Evolutionary conservation across 768 basidiomycete genomes (phyloP), one percentile per base, ranked within the genome.

Genomic region (Hysterangium stoloniferum): DNA sequence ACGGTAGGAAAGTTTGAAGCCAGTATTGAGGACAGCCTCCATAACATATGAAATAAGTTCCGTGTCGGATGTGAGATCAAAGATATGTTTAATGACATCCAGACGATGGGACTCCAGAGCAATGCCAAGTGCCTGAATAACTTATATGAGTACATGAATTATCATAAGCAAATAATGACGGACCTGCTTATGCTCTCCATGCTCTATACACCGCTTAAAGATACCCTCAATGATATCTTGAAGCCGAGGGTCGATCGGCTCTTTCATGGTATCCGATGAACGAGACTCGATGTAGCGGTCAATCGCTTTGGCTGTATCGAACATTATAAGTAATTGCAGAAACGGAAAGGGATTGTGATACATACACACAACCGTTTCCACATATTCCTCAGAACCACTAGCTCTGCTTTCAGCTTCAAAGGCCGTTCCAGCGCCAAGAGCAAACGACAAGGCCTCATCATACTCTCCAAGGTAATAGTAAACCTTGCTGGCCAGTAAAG

Each of bases 401-500:
- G 68, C 72, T 59, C 76, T 76, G 56, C 76, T 70, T 62, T 91
- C 86, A 1, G 72, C 74, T 63, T 89, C 84, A 62, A 98, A 97
- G 63, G 87, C 84, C 64, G 69, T 73, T 51, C 88, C 92, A 15
- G 95, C 90, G 52, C 86, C 86, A 41, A 99, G 80, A 19, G 96
- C 96, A 62, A 97, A 97, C 11, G 89, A 85, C 52, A 99, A 77
- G 25, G 94, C 90, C 64, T 99, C 96, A 61, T 94, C 91, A 59
- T 95, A 88, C 65, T 91, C 89, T 56, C 88, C 92, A 43, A 99
- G 75, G 75, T 86, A 95, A 69, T 92, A 98, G 68, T 98, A 98
- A 44, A 98, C 88, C 66, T 98, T 98, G 75, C 92, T 94, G n/a
- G 88, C 86, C 25, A 99, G 76, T 45, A 98, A 72, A 19, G 94